Evolutionary conservation across 2,329 filamentous ascomycete species (phyloP).

Genomic region (Thyridium curvatum): DNA sequence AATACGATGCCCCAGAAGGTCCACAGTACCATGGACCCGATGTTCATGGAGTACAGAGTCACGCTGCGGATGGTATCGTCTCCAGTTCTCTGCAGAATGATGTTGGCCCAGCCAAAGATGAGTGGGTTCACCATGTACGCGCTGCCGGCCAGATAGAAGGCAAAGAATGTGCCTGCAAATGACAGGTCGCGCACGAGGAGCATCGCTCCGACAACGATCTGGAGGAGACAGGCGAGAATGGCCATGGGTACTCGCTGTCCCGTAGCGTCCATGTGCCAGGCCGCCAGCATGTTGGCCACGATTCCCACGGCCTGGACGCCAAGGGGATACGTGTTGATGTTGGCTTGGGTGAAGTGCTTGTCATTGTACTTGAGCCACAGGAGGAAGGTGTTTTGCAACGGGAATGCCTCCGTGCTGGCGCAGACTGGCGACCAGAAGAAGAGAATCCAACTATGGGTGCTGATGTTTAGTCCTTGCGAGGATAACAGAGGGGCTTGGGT

Average conservation of each 20-base stretch:
- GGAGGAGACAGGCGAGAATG: slow-evolving; percentile 21
- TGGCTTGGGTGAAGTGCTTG: no score
- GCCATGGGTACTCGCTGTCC: slow-evolving; percentile 25
- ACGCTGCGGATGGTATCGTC: slow-evolving; percentile 34
- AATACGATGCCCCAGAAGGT: slow-evolving; percentile 38
- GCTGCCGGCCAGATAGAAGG: slow-evolving; percentile 28
- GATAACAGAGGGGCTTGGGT: no score
- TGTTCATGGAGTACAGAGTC: slow-evolving; percentile 32
- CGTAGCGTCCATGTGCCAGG: slow-evolving; percentile 10
- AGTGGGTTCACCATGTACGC: slow-evolving; percentile 32
- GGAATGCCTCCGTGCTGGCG: no score
- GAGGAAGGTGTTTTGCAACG: no score
- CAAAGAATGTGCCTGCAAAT: slow-evolving; percentile 24
- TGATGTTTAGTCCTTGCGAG: no score
- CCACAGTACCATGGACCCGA: slow-evolving; percentile 29
- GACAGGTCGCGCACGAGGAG: slow-evolving; percentile 23
- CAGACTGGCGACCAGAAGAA: background rate
- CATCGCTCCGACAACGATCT: slow-evolving; percentile 23
- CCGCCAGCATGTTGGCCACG: no score
- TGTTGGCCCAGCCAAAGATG: slow-evolving; percentile 29
- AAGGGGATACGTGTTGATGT: no score
- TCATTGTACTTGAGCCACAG: no score
- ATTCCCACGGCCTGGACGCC: no score
- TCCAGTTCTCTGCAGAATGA: slow-evolving; percentile 24
- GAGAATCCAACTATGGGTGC: slow-evolving; percentile 17